Evolutionary conservation across 2,329 filamentous ascomycete genomes (phyloP).

Genomic region (Fusarium duplospermum): DNA sequence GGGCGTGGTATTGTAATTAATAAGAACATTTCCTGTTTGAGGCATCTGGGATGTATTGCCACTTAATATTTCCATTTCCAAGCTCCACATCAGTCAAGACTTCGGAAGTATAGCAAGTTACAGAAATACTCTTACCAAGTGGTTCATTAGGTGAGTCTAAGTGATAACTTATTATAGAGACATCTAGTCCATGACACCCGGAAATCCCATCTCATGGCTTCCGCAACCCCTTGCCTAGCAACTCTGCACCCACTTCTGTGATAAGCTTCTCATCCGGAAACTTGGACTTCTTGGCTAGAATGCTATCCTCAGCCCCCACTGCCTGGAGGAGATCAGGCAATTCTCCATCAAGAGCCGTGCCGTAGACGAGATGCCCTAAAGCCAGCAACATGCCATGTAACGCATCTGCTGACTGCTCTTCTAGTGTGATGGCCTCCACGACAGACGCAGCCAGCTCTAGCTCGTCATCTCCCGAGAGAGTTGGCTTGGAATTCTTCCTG

Average conservation of each 20-base stretch:
- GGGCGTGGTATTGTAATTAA: background rate
- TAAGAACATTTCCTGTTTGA: background rate
- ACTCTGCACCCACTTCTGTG: slow-evolving; percentile 62
- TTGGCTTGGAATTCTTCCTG: slow-evolving; percentile 67
- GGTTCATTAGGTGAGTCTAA: background rate
- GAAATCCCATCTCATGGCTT: slow-evolving; percentile 41
- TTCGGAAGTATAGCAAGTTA: accelerated
- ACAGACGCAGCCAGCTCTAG: slow-evolving; percentile 85
- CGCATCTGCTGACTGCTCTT: slow-evolving; percentile 74
- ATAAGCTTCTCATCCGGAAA: slow-evolving; percentile 71
- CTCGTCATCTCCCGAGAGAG: slow-evolving; percentile 75
- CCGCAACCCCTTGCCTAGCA: slow-evolving; percentile 63
- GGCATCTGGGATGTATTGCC: too few species aligned
- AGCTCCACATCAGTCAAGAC: background rate
- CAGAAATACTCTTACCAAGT: background rate
- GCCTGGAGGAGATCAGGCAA: slow-evolving; percentile 82
- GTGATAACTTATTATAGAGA: background rate
- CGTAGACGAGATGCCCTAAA: slow-evolving; percentile 81
- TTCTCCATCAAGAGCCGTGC: slow-evolving; percentile 75
- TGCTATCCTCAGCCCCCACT: slow-evolving; percentile 77
- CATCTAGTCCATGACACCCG: accelerated
- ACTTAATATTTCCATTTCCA: background rate
- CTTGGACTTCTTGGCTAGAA: slow-evolving; percentile 66
- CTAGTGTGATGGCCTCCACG: slow-evolving; percentile 75
- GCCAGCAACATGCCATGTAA: slow-evolving; percentile 81